Base-by-base conservation (phyloP, 106 monocot species). In the Allium cepa region DNA sequence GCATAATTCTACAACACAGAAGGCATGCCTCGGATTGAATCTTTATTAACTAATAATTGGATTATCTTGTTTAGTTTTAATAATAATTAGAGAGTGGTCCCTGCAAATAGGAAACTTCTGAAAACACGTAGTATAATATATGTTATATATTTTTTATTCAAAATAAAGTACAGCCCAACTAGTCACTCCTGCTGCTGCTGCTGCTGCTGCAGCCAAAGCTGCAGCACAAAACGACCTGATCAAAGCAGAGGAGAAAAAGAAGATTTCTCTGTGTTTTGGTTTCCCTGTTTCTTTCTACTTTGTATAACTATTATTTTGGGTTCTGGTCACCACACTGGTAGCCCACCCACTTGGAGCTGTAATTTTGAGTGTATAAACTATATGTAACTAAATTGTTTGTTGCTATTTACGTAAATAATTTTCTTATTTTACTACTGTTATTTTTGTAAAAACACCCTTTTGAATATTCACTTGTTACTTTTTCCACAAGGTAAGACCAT, bases 201-300 rank as follows among this genome's bases (percentile, higher is more conserved):
- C 58, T 8, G 8, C 3, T 18, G 22, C 59, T 1, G 22, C 59
- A 59, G 59, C 17, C 22, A 18, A 8, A 18, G 17, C 59, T 59
- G 59, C 59, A 59, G 59, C 59, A 59, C 59, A 59, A 59, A 59
- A 15, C 17, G 22, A 15, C 59, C 59, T 59, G 59, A 59, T 59
- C 59, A 14, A 18, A 59, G 12, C 10, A 18, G 8, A 16, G n/a
- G 17, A 17, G 17, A 59, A 16, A 59, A 18, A 59, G 59, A 8
- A 59, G 17, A 59, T 8, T 55, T 55, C 59, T 17, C 59, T 59
- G 59, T 18, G 1, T 59, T 18, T 59, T 55, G 3, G 59, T 59
- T 17, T 18, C 59, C 59, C 22, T 59, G 59, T 59, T 18, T 59
- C 17, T 17, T 59, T n/a, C 59, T 16, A 10, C 59, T 16, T 59